These are phyloP conservation scores for Alternaria angustiovoidea DNA, from an alignment of 2,329 filamentous ascomycete species.

Conservation along the genomic window DNA sequence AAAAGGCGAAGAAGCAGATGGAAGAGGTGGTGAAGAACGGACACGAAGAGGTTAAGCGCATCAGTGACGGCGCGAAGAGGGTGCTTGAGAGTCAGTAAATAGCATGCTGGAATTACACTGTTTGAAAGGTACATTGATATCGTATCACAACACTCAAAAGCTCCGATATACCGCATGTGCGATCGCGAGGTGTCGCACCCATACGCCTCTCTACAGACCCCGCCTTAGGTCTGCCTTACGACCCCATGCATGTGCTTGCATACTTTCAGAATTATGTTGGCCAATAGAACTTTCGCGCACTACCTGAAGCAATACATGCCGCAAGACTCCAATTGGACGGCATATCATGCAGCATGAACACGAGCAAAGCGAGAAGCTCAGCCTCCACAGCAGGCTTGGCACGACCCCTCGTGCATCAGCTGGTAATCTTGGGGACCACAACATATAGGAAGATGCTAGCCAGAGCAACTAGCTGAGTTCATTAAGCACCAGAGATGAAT, in stretches of 20 bases:
- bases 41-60: conserved; percentile 58
- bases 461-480: not conserved
- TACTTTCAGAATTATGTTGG: not conserved
- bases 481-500: not conserved
- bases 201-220: not conserved
- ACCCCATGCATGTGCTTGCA: not conserved
- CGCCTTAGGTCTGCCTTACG: not conserved
- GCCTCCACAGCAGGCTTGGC: conserved; percentile 26
- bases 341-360: not conserved
- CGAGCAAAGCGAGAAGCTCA: conserved; percentile 29
- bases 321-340: not conserved
- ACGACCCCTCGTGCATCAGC: conserved; percentile 1
- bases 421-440: not conserved
- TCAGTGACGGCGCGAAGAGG: conserved; percentile 58
- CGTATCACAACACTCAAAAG: not conserved
- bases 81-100: conserved; percentile 51
- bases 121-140: not conserved
- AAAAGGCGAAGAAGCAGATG: conserved; percentile 59
- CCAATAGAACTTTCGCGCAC: not conserved
- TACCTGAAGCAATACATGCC: not conserved
- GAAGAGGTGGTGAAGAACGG: conserved; percentile 61
- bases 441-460: not conserved
- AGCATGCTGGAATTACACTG: not conserved
- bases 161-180: not conserved
- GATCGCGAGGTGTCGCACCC: not conserved